Evolutionary conservation across 768 basidiomycete genomes (phyloP).

Genomic region (Porphyrellus cyaneotinctus): DNA sequence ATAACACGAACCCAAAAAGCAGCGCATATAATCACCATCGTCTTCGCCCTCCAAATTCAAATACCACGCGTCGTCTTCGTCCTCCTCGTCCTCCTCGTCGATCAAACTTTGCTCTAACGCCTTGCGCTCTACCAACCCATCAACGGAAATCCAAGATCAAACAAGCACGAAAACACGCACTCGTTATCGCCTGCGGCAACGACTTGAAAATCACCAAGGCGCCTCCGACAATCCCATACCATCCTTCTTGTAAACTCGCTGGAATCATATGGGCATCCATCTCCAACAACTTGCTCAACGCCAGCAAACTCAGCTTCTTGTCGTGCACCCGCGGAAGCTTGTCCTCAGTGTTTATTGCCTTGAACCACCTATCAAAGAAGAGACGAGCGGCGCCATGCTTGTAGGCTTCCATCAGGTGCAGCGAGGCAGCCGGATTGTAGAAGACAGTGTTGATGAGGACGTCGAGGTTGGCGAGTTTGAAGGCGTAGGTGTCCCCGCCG

Average conservation of each 20-base stretch:
- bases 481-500: conserved; percentile 54
- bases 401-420: conserved; percentile 67
- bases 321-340: conserved; percentile 84
- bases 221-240: conserved; percentile 71
- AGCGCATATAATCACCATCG: conserved; percentile 41
- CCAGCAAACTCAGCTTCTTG: conserved; percentile 77
- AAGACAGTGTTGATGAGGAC: conserved; percentile 79
- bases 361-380: conserved; percentile 89
- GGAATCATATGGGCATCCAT: conserved; percentile 57
- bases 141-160: background rate
- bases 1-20: background rate
- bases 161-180: conserved; percentile 36
- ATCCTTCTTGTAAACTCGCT: conserved; percentile 58
- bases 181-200: conserved; percentile 70
- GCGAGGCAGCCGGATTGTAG: conserved; percentile 76
- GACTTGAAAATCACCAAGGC: conserved; percentile 72
- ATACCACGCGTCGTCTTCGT: conserved; percentile 46
- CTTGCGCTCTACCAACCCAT: conserved; percentile 45
- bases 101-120: conserved; percentile 50
- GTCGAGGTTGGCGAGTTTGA: conserved; percentile 76
- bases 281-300: conserved; percentile 75
- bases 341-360: conserved; percentile 53
- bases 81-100: conserved; percentile 44
- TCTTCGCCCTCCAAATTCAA: conserved; percentile 63
- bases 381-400: conserved; percentile 55